These are phyloP conservation scores for Funneliformis mosseae DNA, from an alignment of 192 early-diverging fungal species.

Conservation along the genomic window DNA sequence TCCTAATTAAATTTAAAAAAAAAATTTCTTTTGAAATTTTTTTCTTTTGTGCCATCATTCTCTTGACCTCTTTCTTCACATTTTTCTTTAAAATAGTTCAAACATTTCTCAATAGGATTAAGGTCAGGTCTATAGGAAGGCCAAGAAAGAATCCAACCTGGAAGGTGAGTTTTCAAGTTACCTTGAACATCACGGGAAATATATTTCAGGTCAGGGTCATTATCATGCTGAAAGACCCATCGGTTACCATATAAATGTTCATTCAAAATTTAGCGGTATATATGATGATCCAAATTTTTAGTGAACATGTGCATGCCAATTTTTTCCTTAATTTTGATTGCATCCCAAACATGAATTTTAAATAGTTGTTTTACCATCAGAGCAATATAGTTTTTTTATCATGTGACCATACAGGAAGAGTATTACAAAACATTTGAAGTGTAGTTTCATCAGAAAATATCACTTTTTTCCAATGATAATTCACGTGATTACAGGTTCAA, in stretches of 20 bases:
- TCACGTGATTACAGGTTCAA: too few species aligned
- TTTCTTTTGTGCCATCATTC: too few species aligned
- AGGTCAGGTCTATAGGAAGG: neutral
- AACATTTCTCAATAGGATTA: neutral
- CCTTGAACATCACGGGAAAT: too few species aligned
- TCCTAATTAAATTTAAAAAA: neutral
- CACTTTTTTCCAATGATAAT: too few species aligned
- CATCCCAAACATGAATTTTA: neutral
- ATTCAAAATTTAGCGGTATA: too few species aligned
- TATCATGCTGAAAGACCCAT: neutral
- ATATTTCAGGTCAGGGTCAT: neutral
- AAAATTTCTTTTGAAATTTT: too few species aligned
- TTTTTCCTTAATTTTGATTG: neutral
- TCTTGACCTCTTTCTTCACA: too few species aligned
- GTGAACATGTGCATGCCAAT: too few species aligned
- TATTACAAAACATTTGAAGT: too few species aligned
- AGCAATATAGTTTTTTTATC: neutral
- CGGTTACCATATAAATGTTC: too few species aligned
- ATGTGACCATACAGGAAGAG: neutral
- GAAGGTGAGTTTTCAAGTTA: constrained; percentile 2
- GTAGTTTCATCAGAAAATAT: too few species aligned
- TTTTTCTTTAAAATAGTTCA: neutral
- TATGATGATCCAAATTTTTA: too few species aligned
- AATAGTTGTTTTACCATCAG: neutral
- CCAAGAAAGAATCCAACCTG: neutral